Base-by-base conservation (phyloP, 257 asterid genomes). In the Solanum bulbocastanum region DNA sequence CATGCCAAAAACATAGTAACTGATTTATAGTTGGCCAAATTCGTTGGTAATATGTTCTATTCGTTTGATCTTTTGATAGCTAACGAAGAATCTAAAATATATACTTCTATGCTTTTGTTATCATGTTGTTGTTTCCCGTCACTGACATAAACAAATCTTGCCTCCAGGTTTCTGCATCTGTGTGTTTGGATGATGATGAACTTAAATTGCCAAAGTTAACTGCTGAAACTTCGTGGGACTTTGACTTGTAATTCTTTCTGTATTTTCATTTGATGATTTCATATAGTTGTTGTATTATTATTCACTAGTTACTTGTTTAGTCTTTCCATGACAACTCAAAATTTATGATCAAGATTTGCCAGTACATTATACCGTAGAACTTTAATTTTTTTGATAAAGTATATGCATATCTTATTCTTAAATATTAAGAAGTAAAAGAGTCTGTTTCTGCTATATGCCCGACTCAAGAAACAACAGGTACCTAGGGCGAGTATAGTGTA, bases 211-310 rank as follows among this genome's bases (percentile, higher is more conserved):
- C 98, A 10, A 95, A 94, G 87, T 36, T 96, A 90, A 87, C 90
- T 72, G 99, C 98, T 2, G 99, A 96, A 91, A 94, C 93, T 22
- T 88, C 91, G 66, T 96, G 97, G 98, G 96, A 94, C 87, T 92
- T 94, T 22, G 98, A 92, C 89, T 86, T 95, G 93, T 95, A 93
- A 96, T 90, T 44, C 46, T 12, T 86, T 37, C 8, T 42, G 37
- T 10, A 42, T 78, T 78, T 42, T 15, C 82, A n/a, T 44, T 33
- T 33, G 72, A 65, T 60, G 65, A 69, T 36, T 40, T 27, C 65
- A 27, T 27, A 15, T 79, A 27, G 25, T 79, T 6, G 85, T 44
- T 79, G 65, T 44, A 42, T 30, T 76, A 42, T 30, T 76, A 39
- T 42, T 75, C 35, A 6, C 22, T 12, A 78, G 23, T 78, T 22